phyloP scores from a whole-genome alignment of 2,329 filamentous ascomycete genomes.

The Pyrenophora graminea region DNA sequence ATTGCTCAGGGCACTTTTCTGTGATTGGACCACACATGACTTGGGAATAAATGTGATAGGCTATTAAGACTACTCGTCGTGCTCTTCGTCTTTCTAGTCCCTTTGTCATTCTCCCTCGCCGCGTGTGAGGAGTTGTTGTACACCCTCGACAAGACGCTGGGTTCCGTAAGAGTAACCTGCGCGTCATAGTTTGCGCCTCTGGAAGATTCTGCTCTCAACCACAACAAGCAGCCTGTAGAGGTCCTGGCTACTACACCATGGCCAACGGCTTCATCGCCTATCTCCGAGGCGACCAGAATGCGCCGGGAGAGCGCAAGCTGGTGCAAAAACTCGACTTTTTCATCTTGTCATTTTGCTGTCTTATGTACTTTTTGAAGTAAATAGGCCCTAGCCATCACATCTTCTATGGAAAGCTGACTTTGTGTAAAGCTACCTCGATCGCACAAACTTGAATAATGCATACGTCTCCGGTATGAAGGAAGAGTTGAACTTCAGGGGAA shows the following conservation, averaged over 20 bases:
- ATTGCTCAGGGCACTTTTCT: too few species aligned
- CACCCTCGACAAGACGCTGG: too few species aligned
- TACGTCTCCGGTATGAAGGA: slow-evolving; percentile 51
- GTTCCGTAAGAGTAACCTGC: too few species aligned
- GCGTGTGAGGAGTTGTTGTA: too few species aligned
- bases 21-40: too few species aligned
- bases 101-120: too few species aligned
- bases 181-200: too few species aligned
- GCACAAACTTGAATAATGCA: slow-evolving; percentile 50
- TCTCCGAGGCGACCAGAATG: slow-evolving; percentile 40
- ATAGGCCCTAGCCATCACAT: too few species aligned
- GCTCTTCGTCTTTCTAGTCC: too few species aligned
- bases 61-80: too few species aligned
- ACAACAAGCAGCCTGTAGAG: background rate
- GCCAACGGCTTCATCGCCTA: slow-evolving; percentile 38
- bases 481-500: slow-evolving; percentile 46
- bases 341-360: slow-evolving; percentile 66
- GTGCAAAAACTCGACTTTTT: slow-evolving; percentile 67
- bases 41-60: too few species aligned
- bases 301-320: slow-evolving; percentile 50
- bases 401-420: background rate
- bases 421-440: slow-evolving; percentile 41
- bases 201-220: too few species aligned
- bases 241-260: slow-evolving; percentile 21
- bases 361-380: slow-evolving; percentile 48